Conservation (phyloP, 148 eudicot species). For the Suaeda aralocaspica region DNA sequence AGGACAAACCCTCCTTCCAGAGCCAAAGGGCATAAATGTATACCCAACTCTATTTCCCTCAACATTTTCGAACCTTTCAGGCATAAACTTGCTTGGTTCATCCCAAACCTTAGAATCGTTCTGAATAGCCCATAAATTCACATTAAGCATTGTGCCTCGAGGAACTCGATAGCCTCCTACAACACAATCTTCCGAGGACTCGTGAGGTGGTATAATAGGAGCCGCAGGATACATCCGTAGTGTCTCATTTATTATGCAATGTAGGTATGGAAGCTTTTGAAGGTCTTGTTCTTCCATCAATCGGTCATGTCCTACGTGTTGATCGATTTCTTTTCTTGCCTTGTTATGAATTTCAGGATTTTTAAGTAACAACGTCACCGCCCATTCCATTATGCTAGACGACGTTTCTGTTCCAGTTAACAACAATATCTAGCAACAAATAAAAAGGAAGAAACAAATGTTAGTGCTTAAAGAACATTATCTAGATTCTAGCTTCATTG, state of each 20-base stretch:
- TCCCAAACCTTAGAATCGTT: conserved; percentile 18
- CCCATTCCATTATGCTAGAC: conserved; percentile 21
- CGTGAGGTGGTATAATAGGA: conserved; percentile 6
- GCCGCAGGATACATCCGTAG: conserved; percentile 25
- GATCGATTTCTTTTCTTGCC: conserved; percentile 8
- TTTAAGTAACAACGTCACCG: background rate
- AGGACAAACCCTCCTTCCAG: conserved; percentile 17
- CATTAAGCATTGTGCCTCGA: conserved; percentile 13
- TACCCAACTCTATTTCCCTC: conserved; percentile 13
- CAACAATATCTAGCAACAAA: background rate
- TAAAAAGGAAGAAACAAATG: background rate
- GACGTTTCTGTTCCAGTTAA: conserved; percentile 22
- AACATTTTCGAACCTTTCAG: conserved; percentile 15
- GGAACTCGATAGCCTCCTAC: conserved; percentile 11
- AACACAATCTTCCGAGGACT: conserved; percentile 13
- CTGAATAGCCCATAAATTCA: conserved; percentile 20
- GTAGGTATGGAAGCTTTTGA: conserved; percentile 14
- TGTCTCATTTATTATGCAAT: conserved; percentile 20
- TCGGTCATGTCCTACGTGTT: conserved; percentile 11
- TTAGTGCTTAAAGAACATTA: background rate
- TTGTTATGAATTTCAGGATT: background rate
- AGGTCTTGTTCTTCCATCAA: conserved; percentile 10
- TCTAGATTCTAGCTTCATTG: background rate
- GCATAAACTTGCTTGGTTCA: conserved; percentile 17
- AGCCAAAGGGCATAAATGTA: conserved; percentile 21